Evolutionary conservation across 2,329 filamentous ascomycete genomes (phyloP), one percentile per base, ranked within the genome.

Genomic region (Ceratocystis papillata): DNA sequence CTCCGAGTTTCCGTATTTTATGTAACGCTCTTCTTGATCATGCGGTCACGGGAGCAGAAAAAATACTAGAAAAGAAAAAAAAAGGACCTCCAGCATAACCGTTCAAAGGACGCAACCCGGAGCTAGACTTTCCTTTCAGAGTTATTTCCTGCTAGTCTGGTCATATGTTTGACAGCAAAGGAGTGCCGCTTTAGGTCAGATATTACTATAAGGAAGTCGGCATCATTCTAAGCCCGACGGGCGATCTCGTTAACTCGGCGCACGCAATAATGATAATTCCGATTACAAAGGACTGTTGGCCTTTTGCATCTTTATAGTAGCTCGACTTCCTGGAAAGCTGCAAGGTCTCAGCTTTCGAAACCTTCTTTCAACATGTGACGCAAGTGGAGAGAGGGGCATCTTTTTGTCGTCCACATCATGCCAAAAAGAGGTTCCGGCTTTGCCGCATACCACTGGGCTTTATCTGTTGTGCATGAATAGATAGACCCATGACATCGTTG

Each of bases 291-390:
- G 37, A 41, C 37, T 41, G 1, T n/a, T 8, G 10, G 15, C 12
- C 28, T 37, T 30, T 37, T 37, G 7, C 55, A 37, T 37, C 15
- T 37, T 20, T 3, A n/a, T 17, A 8, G 20, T 8, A 10, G 55
- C 2, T 7, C 17, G 12, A 15, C 28, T 28, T 53, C n/a, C 10
- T 22, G 46, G 4, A n/a, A 12, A 53, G 48, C n/a, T 10, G 8
- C 28, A 28, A 15, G 6, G 28, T 59, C 55, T 59, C 55, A 37
- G 17, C 55, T 30, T 33, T 17, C 30, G 17, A 37, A 59, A 33
- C 15, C 28, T 59, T 59, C 55, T 59, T 41, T 59, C 55, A n/a
- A n/a, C 55, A 33, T 59, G 55, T 59, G 55, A 59, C 55, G 28
- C n/a, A n/a, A 15, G 25, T 7, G 15, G 28, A 55, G 8, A 8